A percentile compares a stretch with the other conserved stretches of the same genome.
phyloP scores from a whole-genome alignment of 495 filamentous ascomycete genomes.

The Penicillium tannophilum region DNA sequence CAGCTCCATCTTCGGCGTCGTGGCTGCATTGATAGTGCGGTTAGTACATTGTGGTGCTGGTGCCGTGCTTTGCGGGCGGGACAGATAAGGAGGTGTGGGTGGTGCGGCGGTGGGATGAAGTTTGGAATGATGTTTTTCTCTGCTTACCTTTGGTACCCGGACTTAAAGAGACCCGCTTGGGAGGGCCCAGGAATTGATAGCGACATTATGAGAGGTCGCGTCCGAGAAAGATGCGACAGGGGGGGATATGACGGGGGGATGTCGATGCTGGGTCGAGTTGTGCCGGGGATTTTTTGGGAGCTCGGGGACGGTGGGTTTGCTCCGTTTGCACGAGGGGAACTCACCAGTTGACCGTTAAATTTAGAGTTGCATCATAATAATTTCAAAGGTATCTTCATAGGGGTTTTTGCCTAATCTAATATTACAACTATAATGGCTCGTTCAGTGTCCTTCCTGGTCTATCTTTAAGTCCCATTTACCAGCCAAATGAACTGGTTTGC shows the following conservation, averaged over 20 bases:
- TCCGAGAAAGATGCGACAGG: constrained; percentile 28
- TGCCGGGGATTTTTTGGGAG: constrained; percentile 47
- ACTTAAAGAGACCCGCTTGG: constrained; percentile 91
- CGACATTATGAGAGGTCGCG: constrained; percentile 68
- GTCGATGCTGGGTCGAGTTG: constrained; percentile 33
- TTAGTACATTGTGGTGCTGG: constrained; percentile 10
- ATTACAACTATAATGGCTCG: not conserved
- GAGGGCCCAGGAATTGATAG: constrained; percentile 92
- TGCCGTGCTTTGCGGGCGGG: constrained; percentile 8
- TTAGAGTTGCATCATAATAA: constrained; percentile 2
- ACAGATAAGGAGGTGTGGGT: constrained; percentile 35
- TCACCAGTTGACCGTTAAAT: constrained; percentile 18
- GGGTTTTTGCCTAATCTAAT: not conserved
- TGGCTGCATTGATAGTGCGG: constrained; percentile 60
- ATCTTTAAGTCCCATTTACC: not conserved
- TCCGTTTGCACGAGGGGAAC: constrained; percentile 48
- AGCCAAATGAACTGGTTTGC: constrained; percentile 4
- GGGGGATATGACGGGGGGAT: constrained; percentile 25
- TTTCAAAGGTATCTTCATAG: constrained; percentile 1
- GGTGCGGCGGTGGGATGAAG: constrained; percentile 25
- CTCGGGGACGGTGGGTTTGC: constrained; percentile 44
- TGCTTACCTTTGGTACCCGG: constrained; percentile 90
- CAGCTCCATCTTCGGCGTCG: constrained; percentile 97
- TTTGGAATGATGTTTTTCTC: constrained; percentile 7
- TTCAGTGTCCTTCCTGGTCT: not conserved